Evolutionary conservation across 306 rosid genomes (phyloP), one percentile per base, ranked within the genome.

Genomic region (Vigna hirtella): DNA sequence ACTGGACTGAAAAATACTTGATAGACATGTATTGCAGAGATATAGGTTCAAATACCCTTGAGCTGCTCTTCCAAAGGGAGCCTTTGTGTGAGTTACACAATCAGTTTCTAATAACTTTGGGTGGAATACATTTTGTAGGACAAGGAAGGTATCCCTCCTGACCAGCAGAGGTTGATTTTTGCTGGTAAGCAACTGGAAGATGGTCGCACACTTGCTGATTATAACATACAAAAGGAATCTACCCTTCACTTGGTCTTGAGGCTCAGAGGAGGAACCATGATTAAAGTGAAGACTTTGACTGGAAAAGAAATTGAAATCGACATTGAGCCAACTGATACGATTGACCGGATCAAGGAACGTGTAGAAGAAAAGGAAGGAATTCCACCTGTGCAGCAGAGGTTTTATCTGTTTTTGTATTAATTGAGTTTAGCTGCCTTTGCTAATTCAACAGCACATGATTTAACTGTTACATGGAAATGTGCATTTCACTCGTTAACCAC

Each of bases 351-450:
- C 88, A 93, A 95, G 88, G 97, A 95, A 81, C 90, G 98, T 8
- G 99, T 95, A 55, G 98, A 95, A 90, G 98, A 95, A 85, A 95
- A 95, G 65, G 99, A 95, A 70, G 99, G 99, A 55, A 95, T 95
- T 83, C 99, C 99, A 65, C 99, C 99, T 4, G 97, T 95, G 81
- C 99, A 93, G 86, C 98, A 95, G 80, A 93, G 99, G 99, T 95
- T 47, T 76, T 73, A 18, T 55, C 50, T 32, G 22, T 66, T 28
- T 62, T n/a, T 70, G 26, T 48, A 9, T 66, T 76, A 16, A 58
- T 74, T 65, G 34, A 11, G 53, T 28, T 77, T 51, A 63, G 38
- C 9, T 9, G 32, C 51, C 70, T 38, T 40, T 38, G 51, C 36
- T 58, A 48, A 70, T 40, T 68, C 49, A 52, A 62, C 17, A 10